Evolutionary conservation across 768 basidiomycete genomes (phyloP), one percentile per base, ranked within the genome.

Genomic region (Candolleomyces eurysporus): DNA sequence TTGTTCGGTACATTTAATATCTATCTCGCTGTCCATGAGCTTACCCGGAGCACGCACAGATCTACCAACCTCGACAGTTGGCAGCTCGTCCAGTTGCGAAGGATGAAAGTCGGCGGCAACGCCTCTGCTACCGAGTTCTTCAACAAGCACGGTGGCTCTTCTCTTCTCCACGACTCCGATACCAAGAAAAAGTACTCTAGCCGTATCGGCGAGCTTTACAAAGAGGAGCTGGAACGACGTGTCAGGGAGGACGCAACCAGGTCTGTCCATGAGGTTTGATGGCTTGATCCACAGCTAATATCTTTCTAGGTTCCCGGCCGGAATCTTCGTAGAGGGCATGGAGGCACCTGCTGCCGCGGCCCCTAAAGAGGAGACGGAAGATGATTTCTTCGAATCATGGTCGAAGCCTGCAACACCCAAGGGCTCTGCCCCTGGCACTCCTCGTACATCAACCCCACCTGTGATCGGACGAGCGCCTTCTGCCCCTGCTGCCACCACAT

Each of bases 381-480:
- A 97, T 9, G 96, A 98, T 71, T 99, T 99, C 76, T 99, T 98
- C 77, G 88, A 92, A 51, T 91, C 92, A 30, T 98, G 96, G 96
- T 94, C 96, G 64, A 96, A 96, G 72, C 89, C 92, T 0, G 75
- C 80, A 39, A 82, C 84, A 7, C 82, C 84, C 5, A 86, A 83
- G 70, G 64, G 83, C 1, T 80, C 84, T 14, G 68, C 80, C 4
- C 74, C 87, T 11, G 73, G 83, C n/a, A 77, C 86, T 3, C 77
- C 83, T 4, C 75, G 83, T 40, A 73, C 79, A 21, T 67, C 81
- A 0, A 76, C 82, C 0, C 85, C 87, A 3, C 88, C 90, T 16
- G 77, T 81, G 31, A 74, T 90, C 46, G 88, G 88, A 11, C 80
- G 84, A 17, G 69, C 85, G 5, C 65, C 78, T 5, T 76, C 82